Conservation (phyloP, 148 eudicot species). For the Camellia sinensis region DNA sequence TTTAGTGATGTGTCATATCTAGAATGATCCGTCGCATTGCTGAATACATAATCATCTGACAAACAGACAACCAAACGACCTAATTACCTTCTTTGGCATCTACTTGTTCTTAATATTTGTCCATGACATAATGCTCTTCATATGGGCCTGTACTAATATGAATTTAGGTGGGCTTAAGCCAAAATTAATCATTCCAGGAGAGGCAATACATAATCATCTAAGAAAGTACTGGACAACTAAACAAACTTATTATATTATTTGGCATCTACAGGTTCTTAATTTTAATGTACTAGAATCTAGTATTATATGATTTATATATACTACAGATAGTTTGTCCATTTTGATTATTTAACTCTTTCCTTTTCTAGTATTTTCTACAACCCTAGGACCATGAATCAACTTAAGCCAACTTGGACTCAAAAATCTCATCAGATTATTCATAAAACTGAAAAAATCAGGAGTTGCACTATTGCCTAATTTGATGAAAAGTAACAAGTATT, state of each 20-base stretch:
- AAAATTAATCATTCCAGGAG: background rate
- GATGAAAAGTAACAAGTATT: background rate
- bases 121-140: too few species aligned
- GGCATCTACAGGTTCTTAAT: background rate
- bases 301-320: background rate
- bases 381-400: background rate
- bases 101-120: too few species aligned
- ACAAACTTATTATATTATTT: too few species aligned
- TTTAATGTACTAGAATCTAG: background rate
- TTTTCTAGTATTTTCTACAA: conserved; percentile 1
- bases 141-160: too few species aligned
- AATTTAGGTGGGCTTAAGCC: background rate
- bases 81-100: background rate
- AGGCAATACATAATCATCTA: too few species aligned
- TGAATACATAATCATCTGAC: background rate
- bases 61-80: background rate
- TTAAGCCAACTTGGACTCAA: background rate
- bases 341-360: background rate
- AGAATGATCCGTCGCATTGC: background rate
- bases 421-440: background rate
- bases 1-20: background rate
- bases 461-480: background rate
- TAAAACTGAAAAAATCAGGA: background rate
- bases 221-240: too few species aligned
- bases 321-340: background rate